phyloP scores from a whole-genome alignment of 139 green algal species.

The Tetraselmis chui region DNA sequence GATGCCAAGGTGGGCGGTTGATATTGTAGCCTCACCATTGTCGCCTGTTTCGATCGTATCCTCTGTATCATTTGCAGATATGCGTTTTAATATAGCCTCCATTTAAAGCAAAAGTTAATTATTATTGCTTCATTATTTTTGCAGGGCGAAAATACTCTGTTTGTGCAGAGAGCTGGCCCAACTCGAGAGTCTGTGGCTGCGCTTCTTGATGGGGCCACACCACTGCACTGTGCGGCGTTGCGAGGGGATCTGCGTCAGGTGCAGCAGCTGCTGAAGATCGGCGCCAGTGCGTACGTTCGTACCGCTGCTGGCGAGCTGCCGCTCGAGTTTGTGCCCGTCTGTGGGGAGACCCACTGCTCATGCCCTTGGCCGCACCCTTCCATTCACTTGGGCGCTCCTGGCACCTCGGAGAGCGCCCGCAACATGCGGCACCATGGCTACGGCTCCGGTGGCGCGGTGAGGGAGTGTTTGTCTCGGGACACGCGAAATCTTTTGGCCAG shows the following conservation, averaged over 20 bases:
- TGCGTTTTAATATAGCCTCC: not conserved
- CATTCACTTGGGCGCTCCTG: not conserved
- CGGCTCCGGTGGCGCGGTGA: conserved; percentile 11
- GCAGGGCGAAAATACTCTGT: not conserved
- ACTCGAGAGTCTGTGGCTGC: conserved; percentile 36
- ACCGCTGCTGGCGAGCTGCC: conserved; percentile 61
- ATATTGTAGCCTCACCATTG: too few species aligned
- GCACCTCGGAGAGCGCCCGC: not conserved
- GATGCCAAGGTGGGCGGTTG: not conserved
- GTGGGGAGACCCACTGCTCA: conserved; percentile 22
- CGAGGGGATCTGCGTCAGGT: conserved; percentile 58
- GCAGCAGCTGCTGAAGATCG: conserved; percentile 62
- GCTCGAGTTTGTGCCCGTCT: conserved; percentile 60
- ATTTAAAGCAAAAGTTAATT: not conserved
- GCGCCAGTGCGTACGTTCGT: conserved; percentile 42
- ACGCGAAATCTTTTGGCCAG: conserved; percentile 50
- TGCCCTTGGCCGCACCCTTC: not conserved
- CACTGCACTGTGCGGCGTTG: conserved; percentile 69
- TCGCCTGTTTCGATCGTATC: too few species aligned
- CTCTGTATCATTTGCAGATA: not conserved
- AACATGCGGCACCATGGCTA: not conserved
- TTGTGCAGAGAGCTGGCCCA: not conserved
- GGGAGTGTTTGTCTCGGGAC: conserved; percentile 62
- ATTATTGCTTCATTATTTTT: not conserved
- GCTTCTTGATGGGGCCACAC: conserved; percentile 58